Evolutionary conservation across 2,329 filamentous ascomycete genomes (phyloP).

Genomic region (Xylariales sp.): DNA sequence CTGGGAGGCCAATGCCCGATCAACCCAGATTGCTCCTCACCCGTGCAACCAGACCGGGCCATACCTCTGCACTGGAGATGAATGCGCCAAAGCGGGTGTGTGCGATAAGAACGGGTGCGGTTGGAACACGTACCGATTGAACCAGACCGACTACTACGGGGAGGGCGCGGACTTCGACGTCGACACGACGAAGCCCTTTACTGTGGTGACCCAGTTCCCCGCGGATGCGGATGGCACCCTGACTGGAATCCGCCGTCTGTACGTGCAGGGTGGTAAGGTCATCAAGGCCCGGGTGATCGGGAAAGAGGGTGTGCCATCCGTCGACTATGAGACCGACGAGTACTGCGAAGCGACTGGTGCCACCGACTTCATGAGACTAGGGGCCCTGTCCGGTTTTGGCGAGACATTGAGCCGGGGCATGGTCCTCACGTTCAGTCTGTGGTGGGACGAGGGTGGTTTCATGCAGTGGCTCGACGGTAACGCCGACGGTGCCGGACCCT

Average conservation of each 20-base stretch:
- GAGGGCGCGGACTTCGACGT: constrained; percentile 47
- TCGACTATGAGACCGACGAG: constrained; percentile 47
- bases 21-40: constrained; percentile 53
- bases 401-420: constrained; percentile 58
- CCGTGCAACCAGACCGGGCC: constrained; percentile 51
- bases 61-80: constrained; percentile 49
- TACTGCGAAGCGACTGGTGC: constrained; percentile 53
- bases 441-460: constrained; percentile 61
- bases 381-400: constrained; percentile 57
- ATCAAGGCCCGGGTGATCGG: constrained; percentile 49
- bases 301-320: constrained; percentile 50
- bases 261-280: constrained; percentile 52
- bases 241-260: constrained; percentile 51
- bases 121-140: constrained; percentile 52
- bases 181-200: constrained; percentile 52
- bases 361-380: constrained; percentile 50
- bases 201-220: constrained; percentile 53
- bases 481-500: constrained; percentile 62
- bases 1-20: constrained; percentile 54
- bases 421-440: constrained; percentile 63
- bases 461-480: constrained; percentile 67
- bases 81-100: constrained; percentile 48
- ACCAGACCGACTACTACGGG: constrained; percentile 50
- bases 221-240: constrained; percentile 49
- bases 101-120: constrained; percentile 54